Evolutionary conservation across 768 basidiomycete genomes (phyloP), one percentile per base, ranked within the genome.

Genomic region (Russula sp.): DNA sequence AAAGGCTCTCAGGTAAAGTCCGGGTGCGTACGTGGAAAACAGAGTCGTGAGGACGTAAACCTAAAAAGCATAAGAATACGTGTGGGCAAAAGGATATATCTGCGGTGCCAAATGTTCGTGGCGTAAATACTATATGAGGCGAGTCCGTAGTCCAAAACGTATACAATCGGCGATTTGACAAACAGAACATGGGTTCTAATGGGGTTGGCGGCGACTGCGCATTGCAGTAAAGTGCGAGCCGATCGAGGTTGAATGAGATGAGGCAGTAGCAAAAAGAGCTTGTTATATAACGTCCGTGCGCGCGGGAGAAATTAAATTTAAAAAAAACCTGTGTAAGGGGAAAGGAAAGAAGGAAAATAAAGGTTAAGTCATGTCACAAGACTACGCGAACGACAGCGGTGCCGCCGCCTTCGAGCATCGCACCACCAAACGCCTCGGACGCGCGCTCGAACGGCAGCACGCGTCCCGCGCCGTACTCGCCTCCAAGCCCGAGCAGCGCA

Each of bases 361-460:
- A 37, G 20, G n/a, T 18, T 18, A 27, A 3, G 27, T 27, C 22
- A 27, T 6, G 9, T 68, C 61, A 73, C 45, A 57, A 60, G 10
- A 71, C 69, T 56, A 76, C 68, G 42, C 66, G 69, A 47, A 76
- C 70, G 13, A 73, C 73, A 32, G 72, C 74, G 9, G 74, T 74
- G 44, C 74, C 73, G 3, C 73, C 74, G 32, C 72, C 72, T 54
- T 70, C 67, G 45, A 76, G 68, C 61, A 68, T 55, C 1, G 70
- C 57, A 37, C 72, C 65, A 1, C 42, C 65, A 59, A 87, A 86
- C 50, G 81, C 76, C 64, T 80, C 76, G 4, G 81, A 79, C 2
- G 83, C 76, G 55, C 78, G 74, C 68, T 86, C 85, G 66, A 87
- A 84, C 11, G 81, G 76, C 20, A 85, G 72, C 32, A 79, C 74